Evolutionary conservation across 768 basidiomycete genomes (phyloP), one percentile per base, ranked within the genome.

Genomic region (Russula vinacea): DNA sequence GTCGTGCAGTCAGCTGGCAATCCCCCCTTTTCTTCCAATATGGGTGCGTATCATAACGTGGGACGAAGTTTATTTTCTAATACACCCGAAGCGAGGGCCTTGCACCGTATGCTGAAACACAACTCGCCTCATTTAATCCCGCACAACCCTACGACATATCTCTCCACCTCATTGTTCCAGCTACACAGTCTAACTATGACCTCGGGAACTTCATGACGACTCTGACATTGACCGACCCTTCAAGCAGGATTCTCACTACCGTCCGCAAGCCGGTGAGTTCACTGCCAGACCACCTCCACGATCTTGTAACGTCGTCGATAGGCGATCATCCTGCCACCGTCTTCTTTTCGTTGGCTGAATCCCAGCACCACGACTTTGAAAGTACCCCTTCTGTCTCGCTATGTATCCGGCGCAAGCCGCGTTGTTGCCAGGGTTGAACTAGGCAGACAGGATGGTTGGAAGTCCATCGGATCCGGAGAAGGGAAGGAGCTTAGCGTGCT

Each of bases 131-230:
- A 14, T 76, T 92, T 35, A 79, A 81, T 56, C 70, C 82, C 19
- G 76, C 80, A 42, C 91, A 92, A 66, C 82, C 83, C n/a, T 94
- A 93, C 62, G 85, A 91, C 67, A 77, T 94, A 56, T 85, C 84
- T 50, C 74, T 93, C 17, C 81, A 84, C 58, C 77, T 94, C 17
- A 73, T 77, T 33, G 77, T 93, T 8, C 92, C 92, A 13, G 78
- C 83, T 4, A 81, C 81, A 19, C 83, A 86, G 63, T 74, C 85
- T 24, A 93, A 91, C 75, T 77, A 83, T 69, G 85, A 78, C 5
- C 83, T 94, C 3, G 92, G 92, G 47, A 94, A 94, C 73, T 94
- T 93, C 74, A 94, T 94, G 92, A 77, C 84, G 5, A 81, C 78
- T 50, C 72, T 93, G 40, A 84, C 80, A 1, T 74, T 94, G 32